phyloP scores from a whole-genome alignment of 2,329 filamentous ascomycete species.

The Pseudogymnoascus sp. region DNA sequence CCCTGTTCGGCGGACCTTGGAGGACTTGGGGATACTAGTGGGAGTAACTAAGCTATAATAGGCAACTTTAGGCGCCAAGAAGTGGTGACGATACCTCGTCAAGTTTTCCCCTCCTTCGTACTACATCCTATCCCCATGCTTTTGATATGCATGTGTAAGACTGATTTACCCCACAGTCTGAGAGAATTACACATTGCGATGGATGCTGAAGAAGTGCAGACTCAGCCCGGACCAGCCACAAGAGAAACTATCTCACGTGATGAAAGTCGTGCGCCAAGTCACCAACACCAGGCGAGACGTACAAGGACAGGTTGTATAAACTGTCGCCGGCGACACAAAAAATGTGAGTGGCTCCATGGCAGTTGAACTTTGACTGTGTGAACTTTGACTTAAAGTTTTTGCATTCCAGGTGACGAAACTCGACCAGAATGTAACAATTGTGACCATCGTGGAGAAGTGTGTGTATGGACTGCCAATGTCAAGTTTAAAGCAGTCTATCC shows the following conservation, averaged over 20 bases:
- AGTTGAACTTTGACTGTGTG: background rate
- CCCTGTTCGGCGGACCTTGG: too few species aligned
- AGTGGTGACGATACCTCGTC: background rate
- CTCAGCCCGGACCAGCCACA: background rate
- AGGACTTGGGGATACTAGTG: too few species aligned
- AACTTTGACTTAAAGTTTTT: background rate
- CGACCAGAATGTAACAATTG: conserved; percentile 27
- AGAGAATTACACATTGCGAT: background rate
- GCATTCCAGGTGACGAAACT: conserved; percentile 23
- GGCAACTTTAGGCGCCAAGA: background rate
- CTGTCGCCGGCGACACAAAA: conserved; percentile 27
- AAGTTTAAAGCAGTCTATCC: conserved; percentile 27
- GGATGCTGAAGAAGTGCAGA: background rate
- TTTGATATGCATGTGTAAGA: too few species aligned
- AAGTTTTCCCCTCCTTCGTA: too few species aligned
- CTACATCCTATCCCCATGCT: too few species aligned
- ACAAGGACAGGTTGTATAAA: conserved; percentile 28
- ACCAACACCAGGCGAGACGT: conserved; percentile 16
- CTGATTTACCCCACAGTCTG: background rate
- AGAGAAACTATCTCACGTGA: background rate
- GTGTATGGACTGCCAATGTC: conserved; percentile 27
- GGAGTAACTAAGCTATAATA: background rate
- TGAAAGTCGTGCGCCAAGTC: background rate
- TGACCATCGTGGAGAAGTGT: conserved; percentile 24
- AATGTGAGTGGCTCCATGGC: conserved; percentile 20